Conservation (phyloP, 768 basidiomycete genomes). For the Suillus subaureus region DNA sequence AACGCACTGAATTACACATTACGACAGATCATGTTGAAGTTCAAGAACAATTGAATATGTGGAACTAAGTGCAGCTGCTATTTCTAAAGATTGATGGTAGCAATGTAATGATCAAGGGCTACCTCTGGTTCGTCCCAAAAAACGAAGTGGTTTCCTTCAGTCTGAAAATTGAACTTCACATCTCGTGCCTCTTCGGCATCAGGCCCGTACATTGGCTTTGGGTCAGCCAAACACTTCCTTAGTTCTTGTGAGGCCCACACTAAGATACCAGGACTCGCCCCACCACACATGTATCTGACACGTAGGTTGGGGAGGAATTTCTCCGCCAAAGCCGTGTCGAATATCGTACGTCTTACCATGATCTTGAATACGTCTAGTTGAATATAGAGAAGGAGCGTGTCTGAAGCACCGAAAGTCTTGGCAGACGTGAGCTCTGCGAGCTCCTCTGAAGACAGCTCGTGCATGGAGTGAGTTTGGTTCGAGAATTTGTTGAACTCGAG, state of each 20-base stretch:
- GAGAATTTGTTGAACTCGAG: conserved; percentile 8
- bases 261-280: background rate
- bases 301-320: conserved; percentile 7
- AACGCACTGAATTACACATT: no score
- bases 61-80: background rate
- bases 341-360: conserved; percentile 7
- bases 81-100: background rate
- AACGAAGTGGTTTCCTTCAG: background rate
- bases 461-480: background rate
- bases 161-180: background rate
- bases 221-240: conserved; percentile 1
- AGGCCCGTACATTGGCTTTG: background rate
- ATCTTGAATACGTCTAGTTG: background rate
- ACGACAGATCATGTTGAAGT: no score
- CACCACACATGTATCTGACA: conserved; percentile 10
- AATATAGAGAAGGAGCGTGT: background rate
- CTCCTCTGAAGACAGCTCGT: conserved; percentile 5
- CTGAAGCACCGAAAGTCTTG: conserved; percentile 5
- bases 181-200: background rate
- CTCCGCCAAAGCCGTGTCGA: conserved; percentile 8
- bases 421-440: conserved; percentile 6
- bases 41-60: no score
- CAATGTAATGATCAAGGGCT: background rate
- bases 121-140: background rate
- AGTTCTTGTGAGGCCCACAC: conserved; percentile 3